Conservation (phyloP, 306 rosid genomes). For the Datisca glomerata region DNA sequence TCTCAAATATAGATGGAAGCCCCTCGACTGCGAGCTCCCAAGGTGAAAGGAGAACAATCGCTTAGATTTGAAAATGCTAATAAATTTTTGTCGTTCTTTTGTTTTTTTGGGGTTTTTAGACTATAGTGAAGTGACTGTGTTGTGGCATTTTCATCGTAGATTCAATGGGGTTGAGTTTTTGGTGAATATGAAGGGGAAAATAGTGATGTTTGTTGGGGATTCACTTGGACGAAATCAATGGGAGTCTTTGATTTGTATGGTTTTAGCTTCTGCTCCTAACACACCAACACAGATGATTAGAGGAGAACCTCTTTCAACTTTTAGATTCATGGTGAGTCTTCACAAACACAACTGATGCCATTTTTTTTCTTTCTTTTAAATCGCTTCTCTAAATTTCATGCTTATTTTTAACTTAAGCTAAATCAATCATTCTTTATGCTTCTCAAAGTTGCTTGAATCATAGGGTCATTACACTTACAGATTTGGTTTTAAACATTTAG, state of each 20-base stretch:
- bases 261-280: conserved; percentile 39
- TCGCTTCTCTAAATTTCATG: not conserved
- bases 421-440: too few species aligned
- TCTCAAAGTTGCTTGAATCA: too few species aligned
- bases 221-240: conserved; percentile 59
- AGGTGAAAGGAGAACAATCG: too few species aligned
- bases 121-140: not conserved
- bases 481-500: too few species aligned
- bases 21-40: conserved; percentile 8
- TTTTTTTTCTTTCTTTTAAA: not conserved
- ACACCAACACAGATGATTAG: conserved; percentile 34
- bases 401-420: conserved; percentile 4
- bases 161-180: conserved; percentile 40
- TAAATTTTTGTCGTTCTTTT: not conserved
- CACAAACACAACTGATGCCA: not conserved
- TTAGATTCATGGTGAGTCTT: conserved; percentile 36
- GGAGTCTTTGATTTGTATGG: conserved; percentile 54
- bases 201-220: conserved; percentile 69
- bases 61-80: not conserved
- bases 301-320: conserved; percentile 28
- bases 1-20: conserved; percentile 15
- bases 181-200: conserved; percentile 38
- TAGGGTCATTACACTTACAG: too few species aligned
- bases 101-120: not conserved
- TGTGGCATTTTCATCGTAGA: conserved; percentile 12